These are phyloP conservation scores for Chlamydomonas sp. DNA, from an alignment of 139 green algal genomes.

Conservation along the genomic window DNA sequence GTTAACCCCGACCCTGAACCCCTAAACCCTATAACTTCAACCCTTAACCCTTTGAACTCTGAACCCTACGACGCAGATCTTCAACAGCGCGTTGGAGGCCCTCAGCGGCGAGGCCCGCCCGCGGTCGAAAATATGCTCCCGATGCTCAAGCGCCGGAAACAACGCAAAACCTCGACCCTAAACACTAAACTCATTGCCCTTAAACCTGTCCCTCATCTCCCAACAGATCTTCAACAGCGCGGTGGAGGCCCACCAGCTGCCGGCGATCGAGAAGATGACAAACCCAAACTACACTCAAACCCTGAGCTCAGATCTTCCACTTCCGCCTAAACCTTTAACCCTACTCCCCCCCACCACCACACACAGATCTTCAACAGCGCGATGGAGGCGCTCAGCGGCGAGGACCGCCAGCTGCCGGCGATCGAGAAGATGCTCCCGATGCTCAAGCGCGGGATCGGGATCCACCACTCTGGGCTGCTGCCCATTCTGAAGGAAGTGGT, in stretches of 20 bases:
- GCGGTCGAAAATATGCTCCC: conserved; percentile 67
- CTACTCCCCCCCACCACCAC: neutral
- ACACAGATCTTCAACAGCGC: conserved; percentile 69
- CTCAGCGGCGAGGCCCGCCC: conserved; percentile 74
- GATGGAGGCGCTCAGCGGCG: conserved; percentile 65
- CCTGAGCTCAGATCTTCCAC: too few relatives aligned
- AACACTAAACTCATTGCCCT: too few relatives aligned
- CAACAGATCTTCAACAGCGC: conserved; percentile 75
- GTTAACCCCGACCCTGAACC: too few relatives aligned
- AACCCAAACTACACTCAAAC: too few relatives aligned
- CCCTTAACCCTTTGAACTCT: too few relatives aligned
- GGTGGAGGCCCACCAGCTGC: conserved; percentile 76
- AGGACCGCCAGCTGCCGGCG: conserved; percentile 71
- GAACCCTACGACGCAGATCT: neutral
- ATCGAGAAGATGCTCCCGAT: conserved; percentile 73
- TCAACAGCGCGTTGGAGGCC: conserved; percentile 27
- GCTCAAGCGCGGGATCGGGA: conserved; percentile 72
- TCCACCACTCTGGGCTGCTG: conserved; percentile 91
- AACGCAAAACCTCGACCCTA: too few relatives aligned
- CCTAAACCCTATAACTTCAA: too few relatives aligned
- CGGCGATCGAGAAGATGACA: conserved; percentile 62
- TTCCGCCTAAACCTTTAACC: too few relatives aligned
- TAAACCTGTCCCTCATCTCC: too few relatives aligned
- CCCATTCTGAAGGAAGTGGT: conserved; percentile 95
- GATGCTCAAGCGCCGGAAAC: conserved; percentile 71